Evolutionary conservation across 1,139 yeast species (phyloP).

Genomic region (Diutina siamensis): DNA sequence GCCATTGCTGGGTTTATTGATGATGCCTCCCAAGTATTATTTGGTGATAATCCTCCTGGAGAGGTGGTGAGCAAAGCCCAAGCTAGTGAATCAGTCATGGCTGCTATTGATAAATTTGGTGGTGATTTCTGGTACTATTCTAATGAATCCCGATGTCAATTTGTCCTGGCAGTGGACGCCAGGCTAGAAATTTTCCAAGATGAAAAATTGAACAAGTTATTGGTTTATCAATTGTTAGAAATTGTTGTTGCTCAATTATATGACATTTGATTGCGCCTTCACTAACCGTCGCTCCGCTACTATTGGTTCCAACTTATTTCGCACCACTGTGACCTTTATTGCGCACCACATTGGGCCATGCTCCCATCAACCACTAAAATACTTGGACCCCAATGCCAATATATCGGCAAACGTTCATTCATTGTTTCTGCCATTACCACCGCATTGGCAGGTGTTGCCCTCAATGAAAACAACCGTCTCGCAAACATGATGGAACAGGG

Average conservation of each 20-base stretch:
- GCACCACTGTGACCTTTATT: too few species aligned
- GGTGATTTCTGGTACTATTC: background rate
- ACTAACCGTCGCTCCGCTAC: background rate
- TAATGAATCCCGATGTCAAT: background rate
- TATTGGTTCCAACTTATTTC: too few species aligned
- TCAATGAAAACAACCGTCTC: slow-evolving; percentile 37
- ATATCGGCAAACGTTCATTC: slow-evolving; percentile 7
- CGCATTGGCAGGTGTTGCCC: slow-evolving; percentile 15
- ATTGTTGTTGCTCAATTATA: background rate
- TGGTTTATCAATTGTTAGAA: background rate
- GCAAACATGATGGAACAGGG: slow-evolving; percentile 53
- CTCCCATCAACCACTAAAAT: too few species aligned
- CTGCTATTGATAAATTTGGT: background rate
- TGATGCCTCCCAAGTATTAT: background rate
- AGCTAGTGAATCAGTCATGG: background rate
- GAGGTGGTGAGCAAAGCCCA: background rate
- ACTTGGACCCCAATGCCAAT: too few species aligned
- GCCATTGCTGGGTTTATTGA: background rate
- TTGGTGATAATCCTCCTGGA: background rate
- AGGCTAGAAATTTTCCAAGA: background rate
- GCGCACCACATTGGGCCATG: too few species aligned
- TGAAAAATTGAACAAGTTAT: background rate
- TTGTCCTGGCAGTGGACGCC: background rate
- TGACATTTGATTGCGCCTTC: background rate
- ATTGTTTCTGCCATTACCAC: slow-evolving; percentile 13